Conservation (phyloP, 306 rosid species). For the Castanopsis chinensis region DNA sequence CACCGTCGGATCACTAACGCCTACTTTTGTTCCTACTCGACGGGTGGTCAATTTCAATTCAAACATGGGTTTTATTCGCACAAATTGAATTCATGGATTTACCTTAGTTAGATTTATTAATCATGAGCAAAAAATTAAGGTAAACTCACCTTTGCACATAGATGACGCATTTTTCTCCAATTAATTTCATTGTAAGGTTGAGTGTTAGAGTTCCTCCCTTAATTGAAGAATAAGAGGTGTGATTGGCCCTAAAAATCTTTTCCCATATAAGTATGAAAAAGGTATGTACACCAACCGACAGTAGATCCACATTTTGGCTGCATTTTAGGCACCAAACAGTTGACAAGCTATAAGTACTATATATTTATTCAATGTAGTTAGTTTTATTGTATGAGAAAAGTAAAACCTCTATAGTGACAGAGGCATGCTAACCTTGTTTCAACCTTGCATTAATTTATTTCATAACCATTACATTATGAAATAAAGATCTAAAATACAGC, state of each 20-base stretch:
- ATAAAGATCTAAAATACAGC: neutral
- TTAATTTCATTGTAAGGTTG: slow-evolving; percentile 50
- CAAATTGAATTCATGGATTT: too few relatives aligned
- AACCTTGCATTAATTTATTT: neutral
- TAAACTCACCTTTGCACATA: slow-evolving; percentile 47
- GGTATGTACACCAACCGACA: slow-evolving; percentile 73
- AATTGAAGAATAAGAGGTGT: slow-evolving; percentile 64
- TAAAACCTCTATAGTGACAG: neutral
- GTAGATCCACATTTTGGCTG: slow-evolving; percentile 86
- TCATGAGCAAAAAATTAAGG: neutral
- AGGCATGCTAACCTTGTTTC: neutral
- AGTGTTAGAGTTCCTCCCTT: slow-evolving; percentile 48
- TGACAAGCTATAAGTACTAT: neutral
- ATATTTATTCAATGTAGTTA: too few relatives aligned
- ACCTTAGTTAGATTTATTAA: too few relatives aligned
- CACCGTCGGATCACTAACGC: too few relatives aligned
- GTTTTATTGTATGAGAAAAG: neutral
- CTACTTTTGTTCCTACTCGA: too few relatives aligned
- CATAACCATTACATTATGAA: neutral
- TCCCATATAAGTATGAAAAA: slow-evolving; percentile 79
- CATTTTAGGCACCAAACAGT: neutral
- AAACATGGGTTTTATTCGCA: too few relatives aligned
- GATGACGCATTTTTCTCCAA: slow-evolving; percentile 62
- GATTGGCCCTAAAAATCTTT: slow-evolving; percentile 65
- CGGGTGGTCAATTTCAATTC: too few relatives aligned